These are phyloP conservation scores for Simplicillium aogashimaense DNA, from an alignment of 2,329 filamentous ascomycete species.

Conservation along the genomic window DNA sequence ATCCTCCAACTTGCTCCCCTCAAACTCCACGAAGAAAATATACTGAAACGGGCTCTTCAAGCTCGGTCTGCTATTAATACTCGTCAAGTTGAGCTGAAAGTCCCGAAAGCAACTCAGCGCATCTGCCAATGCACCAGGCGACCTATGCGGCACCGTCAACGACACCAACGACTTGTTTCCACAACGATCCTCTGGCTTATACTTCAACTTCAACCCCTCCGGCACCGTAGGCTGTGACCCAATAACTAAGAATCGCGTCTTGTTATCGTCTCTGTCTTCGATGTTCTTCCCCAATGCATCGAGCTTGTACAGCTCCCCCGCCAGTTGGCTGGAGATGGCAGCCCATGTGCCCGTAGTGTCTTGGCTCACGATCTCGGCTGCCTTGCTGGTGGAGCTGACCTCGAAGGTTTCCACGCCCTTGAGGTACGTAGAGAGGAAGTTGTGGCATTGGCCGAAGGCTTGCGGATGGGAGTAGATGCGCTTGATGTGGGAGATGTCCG, in stretches of 20 bases:
- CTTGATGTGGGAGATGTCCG: conserved; percentile 50
- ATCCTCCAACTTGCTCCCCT: conserved; percentile 45
- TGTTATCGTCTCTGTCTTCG: conserved; percentile 66
- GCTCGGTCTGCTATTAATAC: conserved; percentile 80
- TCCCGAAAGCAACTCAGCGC: conserved; percentile 70
- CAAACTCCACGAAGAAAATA: conserved; percentile 89
- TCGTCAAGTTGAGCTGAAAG: conserved; percentile 71
- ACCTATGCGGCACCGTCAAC: conserved; percentile 70
- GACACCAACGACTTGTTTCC: conserved; percentile 64
- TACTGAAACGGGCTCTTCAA: conserved; percentile 73
- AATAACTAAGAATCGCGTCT: conserved; percentile 69
- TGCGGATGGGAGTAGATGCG: conserved; percentile 90
- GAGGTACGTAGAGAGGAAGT: conserved; percentile 61
- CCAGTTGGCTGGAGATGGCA: conserved; percentile 69
- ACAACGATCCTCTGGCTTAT: conserved; percentile 13
- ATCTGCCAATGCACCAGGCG: conserved; percentile 74
- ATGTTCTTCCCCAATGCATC: conserved; percentile 60
- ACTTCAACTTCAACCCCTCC: conserved; percentile 14
- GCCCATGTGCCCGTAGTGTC: conserved; percentile 52
- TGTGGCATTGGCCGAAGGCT: conserved; percentile 83
- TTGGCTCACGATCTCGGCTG: conserved; percentile 64
- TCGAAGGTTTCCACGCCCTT: conserved; percentile 72
- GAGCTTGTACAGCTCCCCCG: conserved; percentile 58
- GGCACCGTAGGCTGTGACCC: conserved; percentile 21
- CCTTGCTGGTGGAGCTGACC: conserved; percentile 75